These are phyloP conservation scores for Euphrasia arctica DNA, from an alignment of 305 asterid genomes.

Conservation along the genomic window DNA sequence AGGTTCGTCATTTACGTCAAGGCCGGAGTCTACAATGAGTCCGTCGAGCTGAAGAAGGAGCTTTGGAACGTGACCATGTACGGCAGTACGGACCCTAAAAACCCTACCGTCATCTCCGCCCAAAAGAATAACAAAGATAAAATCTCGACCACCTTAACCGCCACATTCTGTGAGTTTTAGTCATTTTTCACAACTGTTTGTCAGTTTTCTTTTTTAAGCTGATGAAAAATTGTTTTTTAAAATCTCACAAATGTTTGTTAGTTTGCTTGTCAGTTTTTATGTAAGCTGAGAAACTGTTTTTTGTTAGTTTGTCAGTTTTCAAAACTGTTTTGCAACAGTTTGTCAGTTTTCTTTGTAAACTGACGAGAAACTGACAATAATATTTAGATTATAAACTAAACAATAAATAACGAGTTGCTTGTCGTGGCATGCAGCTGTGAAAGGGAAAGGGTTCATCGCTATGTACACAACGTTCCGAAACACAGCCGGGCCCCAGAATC, in stretches of 20 bases:
- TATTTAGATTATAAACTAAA: no score
- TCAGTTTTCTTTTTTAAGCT: no score
- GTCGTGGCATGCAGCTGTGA: slow-evolving; percentile 34
- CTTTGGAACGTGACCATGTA: slow-evolving; percentile 76
- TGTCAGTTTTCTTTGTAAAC: no score
- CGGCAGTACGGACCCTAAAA: slow-evolving; percentile 54
- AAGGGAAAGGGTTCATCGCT: slow-evolving; percentile 71
- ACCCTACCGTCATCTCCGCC: slow-evolving; percentile 54
- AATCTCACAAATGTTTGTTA: no score
- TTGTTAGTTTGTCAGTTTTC: no score
- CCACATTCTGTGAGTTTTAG: slow-evolving; percentile 59
- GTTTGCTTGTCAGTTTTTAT: no score
- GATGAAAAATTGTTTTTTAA: no score
- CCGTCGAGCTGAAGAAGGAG: slow-evolving; percentile 61
- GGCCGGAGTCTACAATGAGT: slow-evolving; percentile 58
- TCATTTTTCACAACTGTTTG: no score
- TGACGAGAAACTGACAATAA: no score
- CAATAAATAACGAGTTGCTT: no score
- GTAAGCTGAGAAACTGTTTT: no score
- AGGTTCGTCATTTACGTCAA: slow-evolving; percentile 61
- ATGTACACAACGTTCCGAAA: slow-evolving; percentile 63
- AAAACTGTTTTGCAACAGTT: no score
- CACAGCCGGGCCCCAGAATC: slow-evolving; percentile 72
- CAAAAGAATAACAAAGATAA: slow-evolving; percentile 51
- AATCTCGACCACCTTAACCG: slow-evolving; percentile 56